Percentiles rank a stretch among this genome's conserved stretches.
Conservation (phyloP, 257 asterid genomes). For the Solanum bulbocastanum region DNA sequence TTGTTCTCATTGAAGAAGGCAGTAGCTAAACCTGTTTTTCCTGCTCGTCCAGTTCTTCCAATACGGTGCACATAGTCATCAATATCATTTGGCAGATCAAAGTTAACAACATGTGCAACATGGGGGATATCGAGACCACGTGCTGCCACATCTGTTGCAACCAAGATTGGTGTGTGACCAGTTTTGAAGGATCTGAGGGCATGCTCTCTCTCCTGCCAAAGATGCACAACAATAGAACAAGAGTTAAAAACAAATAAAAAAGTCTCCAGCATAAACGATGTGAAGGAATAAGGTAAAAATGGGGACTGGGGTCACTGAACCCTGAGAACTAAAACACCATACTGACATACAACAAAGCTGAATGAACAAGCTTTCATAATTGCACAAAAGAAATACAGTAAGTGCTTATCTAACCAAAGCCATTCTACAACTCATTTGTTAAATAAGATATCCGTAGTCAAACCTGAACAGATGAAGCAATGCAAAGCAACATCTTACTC, state of each 20-base stretch:
- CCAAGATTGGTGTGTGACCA: conserved; percentile 78
- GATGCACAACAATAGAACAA: background rate
- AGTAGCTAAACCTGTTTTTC: conserved; percentile 82
- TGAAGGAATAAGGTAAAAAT: background rate
- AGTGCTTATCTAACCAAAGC: background rate
- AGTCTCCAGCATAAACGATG: background rate
- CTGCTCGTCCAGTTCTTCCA: conserved; percentile 95
- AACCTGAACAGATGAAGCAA: background rate
- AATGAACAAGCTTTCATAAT: background rate
- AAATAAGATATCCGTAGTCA: background rate
- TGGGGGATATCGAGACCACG: conserved; percentile 98
- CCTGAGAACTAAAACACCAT: background rate
- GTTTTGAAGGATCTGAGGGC: conserved; percentile 88
- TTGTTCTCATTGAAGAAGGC: conserved; percentile 85
- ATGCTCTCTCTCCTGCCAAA: conserved; percentile 71
- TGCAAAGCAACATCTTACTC: background rate
- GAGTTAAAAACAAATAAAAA: background rate
- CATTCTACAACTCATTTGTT: background rate
- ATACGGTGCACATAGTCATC: conserved; percentile 95
- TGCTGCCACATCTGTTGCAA: conserved; percentile 94
- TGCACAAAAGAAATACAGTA: background rate
- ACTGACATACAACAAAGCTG: background rate
- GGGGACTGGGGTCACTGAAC: background rate
- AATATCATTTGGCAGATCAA: conserved; percentile 87
- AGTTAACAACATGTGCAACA: conserved; percentile 87